Percentiles rank a stretch among this genome's conserved stretches.
Evolutionary conservation across 805 yeast genomes (phyloP).

Genomic region (Torulaspora indica): DNA sequence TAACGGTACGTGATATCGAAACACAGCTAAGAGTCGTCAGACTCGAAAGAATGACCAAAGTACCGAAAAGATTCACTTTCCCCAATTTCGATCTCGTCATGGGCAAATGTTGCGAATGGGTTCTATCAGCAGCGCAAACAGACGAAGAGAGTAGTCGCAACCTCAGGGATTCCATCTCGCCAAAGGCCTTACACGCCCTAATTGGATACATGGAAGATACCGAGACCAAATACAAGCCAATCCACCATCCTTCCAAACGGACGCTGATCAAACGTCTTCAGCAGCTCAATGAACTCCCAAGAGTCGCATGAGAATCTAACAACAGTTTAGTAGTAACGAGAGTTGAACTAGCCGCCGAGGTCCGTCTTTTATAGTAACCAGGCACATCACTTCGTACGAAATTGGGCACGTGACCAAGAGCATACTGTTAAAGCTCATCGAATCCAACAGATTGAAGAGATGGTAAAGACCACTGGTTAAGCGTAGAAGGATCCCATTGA

Average conservation of each 20-base stretch:
- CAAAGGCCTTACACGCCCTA: constrained; percentile 13
- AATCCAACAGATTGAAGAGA: constrained; percentile 3
- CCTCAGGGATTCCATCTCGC: neutral
- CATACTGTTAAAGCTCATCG: neutral
- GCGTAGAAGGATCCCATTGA: neutral
- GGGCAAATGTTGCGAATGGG: constrained; percentile 26
- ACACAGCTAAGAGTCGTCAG: constrained; percentile 58
- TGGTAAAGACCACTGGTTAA: neutral
- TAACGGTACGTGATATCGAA: constrained; percentile 58
- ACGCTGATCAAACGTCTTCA: constrained; percentile 14
- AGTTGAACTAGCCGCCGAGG: constrained; percentile 4
- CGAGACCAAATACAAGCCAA: constrained; percentile 19
- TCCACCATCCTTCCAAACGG: constrained; percentile 15
- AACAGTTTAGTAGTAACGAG: too few species aligned
- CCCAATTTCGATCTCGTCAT: constrained; percentile 69
- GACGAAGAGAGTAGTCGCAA: neutral
- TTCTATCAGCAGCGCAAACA: constrained; percentile 1
- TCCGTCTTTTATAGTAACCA: neutral
- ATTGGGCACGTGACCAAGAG: constrained; percentile 1
- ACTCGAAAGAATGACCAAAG: constrained; percentile 64
- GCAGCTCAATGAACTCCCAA: neutral
- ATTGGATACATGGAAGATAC: constrained; percentile 15
- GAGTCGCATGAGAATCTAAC: too few species aligned
- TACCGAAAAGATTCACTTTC: constrained; percentile 69
- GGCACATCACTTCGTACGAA: neutral